Base-by-base conservation (phyloP, 176 grass and related monocot species). In the Oryza longistaminata region DNA sequence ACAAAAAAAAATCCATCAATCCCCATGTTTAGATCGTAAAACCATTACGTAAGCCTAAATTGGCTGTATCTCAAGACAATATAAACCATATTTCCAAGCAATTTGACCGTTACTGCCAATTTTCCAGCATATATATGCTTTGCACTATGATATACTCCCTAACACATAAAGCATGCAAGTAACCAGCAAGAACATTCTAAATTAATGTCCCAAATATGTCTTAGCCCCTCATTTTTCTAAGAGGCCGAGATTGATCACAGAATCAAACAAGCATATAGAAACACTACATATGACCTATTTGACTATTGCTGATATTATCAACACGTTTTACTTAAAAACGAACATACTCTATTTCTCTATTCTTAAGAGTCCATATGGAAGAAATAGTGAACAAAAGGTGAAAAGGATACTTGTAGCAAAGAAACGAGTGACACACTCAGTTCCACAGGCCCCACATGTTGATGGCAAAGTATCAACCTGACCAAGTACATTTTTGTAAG, bases 381-480 rank as follows among this genome's bases (percentile, higher is more conserved):
- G 15, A 55, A 74, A 68, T 29, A 44, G 11, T 52, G 61, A 61
- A 83, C 68, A 53, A 7, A 68, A 55, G 66, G 37, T 50, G 43
- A 12, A 88, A 87, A 81, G 81, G 87, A 94, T 98, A 98, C 96
- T 98, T 33, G 93, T 98, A 87, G 89, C 88, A 75, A 85, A 95
- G 72, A 98, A 98, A 31, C 88, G 82, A n/a, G 96, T 95, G 61
- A 84, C 89, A 76, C 87, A 92, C 35, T 83, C 81, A 78, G 79
- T 68, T 73, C 91, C 88, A 87, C 96, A 98, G 64, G 96, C 96
- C 44, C 91, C 90, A 83, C 93, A 95, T 45, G 89, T 90, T 71
- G 93, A 95, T 73, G 96, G 96, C 70, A 98, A 85, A 70, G 85
- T 95, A 48, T 95, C 93, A 75, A 98, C 96, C 96, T 98, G 90